phyloP scores from a whole-genome alignment of 768 basidiomycete genomes.

The Boletus vinaceobasis region DNA sequence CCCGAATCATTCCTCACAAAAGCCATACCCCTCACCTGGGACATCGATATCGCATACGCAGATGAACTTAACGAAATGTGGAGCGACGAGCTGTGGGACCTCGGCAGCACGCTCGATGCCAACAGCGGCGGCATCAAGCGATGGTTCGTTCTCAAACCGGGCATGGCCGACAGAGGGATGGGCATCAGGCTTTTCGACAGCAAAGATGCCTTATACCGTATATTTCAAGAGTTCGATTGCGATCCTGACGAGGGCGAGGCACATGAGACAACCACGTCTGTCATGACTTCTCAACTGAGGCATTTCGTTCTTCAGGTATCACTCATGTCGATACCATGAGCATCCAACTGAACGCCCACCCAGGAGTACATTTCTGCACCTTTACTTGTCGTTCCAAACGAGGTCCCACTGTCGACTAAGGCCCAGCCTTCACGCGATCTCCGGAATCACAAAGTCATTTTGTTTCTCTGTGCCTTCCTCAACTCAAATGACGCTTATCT shows the following conservation, averaged over 20 bases:
- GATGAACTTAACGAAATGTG: constrained; percentile 96
- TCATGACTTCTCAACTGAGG: constrained; percentile 82
- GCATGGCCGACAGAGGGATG: constrained; percentile 95
- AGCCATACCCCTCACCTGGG: constrained; percentile 72
- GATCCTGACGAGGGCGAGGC: constrained; percentile 50
- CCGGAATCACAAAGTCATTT: constrained; percentile 58
- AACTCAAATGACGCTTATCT: constrained; percentile 9
- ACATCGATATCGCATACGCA: constrained; percentile 81
- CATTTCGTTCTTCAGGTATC: constrained; percentile 94
- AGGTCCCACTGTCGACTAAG: constrained; percentile 31
- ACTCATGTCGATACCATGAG: neutral
- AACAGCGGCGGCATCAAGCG: constrained; percentile 22
- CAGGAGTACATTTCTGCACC: constrained; percentile 87
- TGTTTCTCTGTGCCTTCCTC: neutral
- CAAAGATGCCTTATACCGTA: constrained; percentile 63
- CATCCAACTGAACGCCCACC: constrained; percentile 1
- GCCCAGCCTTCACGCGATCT: constrained; percentile 22
- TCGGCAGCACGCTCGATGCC: constrained; percentile 57
- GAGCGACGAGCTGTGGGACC: constrained; percentile 89
- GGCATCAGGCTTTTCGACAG: constrained; percentile 89
- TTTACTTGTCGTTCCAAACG: constrained; percentile 69
- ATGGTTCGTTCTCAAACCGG: constrained; percentile 98
- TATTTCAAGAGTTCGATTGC: constrained; percentile 80
- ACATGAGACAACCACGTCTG: constrained; percentile 44
- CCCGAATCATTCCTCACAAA: constrained; percentile 50